Conservation (phyloP, 345 rosid species). For the Eucalyptus curtisii region DNA sequence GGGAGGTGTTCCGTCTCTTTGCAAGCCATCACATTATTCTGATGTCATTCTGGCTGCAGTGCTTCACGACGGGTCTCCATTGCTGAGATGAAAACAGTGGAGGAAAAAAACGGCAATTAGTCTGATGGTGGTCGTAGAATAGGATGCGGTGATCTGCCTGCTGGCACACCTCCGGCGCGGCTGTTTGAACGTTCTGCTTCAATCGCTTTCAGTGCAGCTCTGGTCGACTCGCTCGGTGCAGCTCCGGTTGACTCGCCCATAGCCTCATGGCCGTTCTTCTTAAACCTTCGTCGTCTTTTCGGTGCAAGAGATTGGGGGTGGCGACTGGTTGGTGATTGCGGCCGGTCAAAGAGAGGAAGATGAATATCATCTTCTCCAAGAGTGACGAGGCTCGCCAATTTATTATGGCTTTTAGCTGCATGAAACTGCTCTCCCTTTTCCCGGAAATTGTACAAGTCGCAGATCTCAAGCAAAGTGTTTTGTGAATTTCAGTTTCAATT, state of each 20-base stretch:
- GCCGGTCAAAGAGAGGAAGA: not conserved
- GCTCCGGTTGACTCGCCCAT: not conserved
- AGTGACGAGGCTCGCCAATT: not conserved
- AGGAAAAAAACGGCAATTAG: conserved; percentile 26
- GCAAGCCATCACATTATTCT: not conserved
- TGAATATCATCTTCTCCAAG: not conserved
- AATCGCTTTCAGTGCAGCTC: not conserved
- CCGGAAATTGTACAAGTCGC: not conserved
- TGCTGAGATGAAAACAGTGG: conserved; percentile 93
- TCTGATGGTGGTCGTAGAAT: not conserved
- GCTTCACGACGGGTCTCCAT: conserved; percentile 80
- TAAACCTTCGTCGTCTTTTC: not conserved
- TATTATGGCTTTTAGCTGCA: not conserved
- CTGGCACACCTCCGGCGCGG: not conserved
- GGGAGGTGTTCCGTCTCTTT: not conserved
- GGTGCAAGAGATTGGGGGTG: not conserved
- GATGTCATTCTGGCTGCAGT: conserved; percentile 46
- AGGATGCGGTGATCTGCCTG: not conserved
- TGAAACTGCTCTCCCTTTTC: not conserved
- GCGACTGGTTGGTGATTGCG: fast-evolving
- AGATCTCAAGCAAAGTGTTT: not conserved
- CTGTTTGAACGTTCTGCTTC: not conserved
- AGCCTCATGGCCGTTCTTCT: not conserved
- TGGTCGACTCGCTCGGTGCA: not conserved
- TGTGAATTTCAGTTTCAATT: not conserved